These are phyloP conservation scores for Crepidotus sp. DNA, from an alignment of 1,284 basidiomycete species.

Conservation along the genomic window DNA sequence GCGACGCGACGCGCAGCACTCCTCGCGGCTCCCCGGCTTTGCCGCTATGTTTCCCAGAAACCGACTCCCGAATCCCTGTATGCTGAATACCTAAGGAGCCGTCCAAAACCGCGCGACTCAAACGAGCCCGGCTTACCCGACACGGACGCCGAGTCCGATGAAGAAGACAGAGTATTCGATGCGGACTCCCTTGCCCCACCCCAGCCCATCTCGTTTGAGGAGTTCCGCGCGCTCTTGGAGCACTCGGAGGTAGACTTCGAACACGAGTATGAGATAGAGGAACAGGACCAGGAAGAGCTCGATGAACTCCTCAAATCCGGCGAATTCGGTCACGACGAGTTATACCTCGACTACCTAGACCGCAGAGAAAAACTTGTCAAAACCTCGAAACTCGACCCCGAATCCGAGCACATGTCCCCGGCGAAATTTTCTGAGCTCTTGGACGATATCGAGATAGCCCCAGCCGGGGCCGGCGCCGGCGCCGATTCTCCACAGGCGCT, in stretches of 20 bases:
- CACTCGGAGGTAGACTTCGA: not conserved
- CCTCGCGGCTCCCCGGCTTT: not conserved
- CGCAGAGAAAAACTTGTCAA: too few relatives aligned
- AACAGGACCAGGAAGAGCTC: too few relatives aligned
- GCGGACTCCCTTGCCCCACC: too few relatives aligned
- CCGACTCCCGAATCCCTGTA: slow-evolving; percentile 9
- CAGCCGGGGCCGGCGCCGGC: too few relatives aligned
- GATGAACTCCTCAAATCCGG: too few relatives aligned
- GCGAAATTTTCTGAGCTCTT: too few relatives aligned
- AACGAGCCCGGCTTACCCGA: too few relatives aligned
- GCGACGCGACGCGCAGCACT: slow-evolving; percentile 2
- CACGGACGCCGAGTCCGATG: not conserved
- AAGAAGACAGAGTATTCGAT: not conserved
- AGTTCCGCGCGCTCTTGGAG: slow-evolving; percentile 4
- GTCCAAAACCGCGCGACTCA: not conserved
- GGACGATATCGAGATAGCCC: too few relatives aligned
- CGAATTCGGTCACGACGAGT: too few relatives aligned
- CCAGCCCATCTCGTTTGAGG: slow-evolving; percentile 11
- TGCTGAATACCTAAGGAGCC: slow-evolving; percentile 2
- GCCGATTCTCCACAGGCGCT: not conserved
- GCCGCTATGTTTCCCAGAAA: slow-evolving; percentile 7
- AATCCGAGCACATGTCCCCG: too few relatives aligned
- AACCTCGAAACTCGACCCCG: too few relatives aligned
- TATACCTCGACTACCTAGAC: not conserved
- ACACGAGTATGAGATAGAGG: too few relatives aligned